Evolutionary conservation across 768 basidiomycete species (phyloP).

Genomic region (Tricholoma sp.): DNA sequence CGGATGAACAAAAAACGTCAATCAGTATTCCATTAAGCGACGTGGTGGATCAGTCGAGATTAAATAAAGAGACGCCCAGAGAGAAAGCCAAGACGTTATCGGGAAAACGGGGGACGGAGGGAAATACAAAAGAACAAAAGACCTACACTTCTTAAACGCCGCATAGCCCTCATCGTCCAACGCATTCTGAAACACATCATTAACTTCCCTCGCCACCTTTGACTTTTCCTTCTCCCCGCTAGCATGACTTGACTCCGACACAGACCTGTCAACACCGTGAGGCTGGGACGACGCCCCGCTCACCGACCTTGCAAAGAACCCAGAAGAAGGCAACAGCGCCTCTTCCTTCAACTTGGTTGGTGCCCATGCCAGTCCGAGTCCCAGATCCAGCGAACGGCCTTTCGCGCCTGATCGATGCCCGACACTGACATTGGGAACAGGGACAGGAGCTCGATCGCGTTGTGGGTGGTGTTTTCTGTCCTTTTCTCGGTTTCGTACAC

Average conservation of each 20-base stretch:
- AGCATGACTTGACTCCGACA: constrained; percentile 20
- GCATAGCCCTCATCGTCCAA: constrained; percentile 43
- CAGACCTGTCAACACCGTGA: constrained; percentile 5
- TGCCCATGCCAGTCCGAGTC: constrained; percentile 68
- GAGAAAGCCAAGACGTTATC: neutral
- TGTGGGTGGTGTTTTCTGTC: constrained; percentile 17
- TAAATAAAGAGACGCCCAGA: constrained; percentile 1
- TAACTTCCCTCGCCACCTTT: constrained; percentile 40
- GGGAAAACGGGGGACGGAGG: neutral
- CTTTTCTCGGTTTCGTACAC: constrained; percentile 24
- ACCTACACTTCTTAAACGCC: constrained; percentile 58
- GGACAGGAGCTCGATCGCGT: constrained; percentile 29
- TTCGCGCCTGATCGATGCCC: constrained; percentile 46
- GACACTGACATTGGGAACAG: constrained; percentile 24
- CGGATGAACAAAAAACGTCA: constrained; percentile 6
- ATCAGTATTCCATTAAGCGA: constrained; percentile 8
- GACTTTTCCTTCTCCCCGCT: constrained; percentile 22
- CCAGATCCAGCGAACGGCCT: constrained; percentile 69
- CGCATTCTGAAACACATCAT: constrained; percentile 40
- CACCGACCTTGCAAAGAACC: constrained; percentile 29
- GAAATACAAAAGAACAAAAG: constrained; percentile 3
- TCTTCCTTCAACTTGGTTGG: constrained; percentile 63
- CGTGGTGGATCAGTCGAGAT: neutral
- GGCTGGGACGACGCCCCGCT: constrained; percentile 21
- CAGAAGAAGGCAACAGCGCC: constrained; percentile 49